Conservation (phyloP, 306 rosid species). For the Chamaecrista fasciculata region DNA sequence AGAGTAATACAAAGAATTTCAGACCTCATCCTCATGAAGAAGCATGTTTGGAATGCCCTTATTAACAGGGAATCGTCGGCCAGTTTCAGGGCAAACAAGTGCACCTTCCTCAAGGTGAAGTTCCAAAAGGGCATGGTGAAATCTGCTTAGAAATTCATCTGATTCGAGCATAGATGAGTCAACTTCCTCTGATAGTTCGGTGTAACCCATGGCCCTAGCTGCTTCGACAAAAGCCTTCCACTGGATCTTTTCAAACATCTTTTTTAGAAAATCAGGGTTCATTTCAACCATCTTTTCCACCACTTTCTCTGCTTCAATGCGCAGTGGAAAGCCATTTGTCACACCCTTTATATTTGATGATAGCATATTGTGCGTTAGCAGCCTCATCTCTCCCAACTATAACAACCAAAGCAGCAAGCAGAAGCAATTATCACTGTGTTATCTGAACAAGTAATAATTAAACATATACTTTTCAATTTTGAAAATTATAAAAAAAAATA, state of each 20-base stretch:
- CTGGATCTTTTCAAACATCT: conserved; percentile 76
- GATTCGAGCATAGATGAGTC: conserved; percentile 68
- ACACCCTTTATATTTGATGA: conserved; percentile 88
- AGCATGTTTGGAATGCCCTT: conserved; percentile 95
- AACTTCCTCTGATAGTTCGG: conserved; percentile 73
- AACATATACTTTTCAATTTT: too few relatives aligned
- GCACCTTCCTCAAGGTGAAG: conserved; percentile 92
- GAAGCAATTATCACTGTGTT: neutral
- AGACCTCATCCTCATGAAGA: conserved; percentile 93
- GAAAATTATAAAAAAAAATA: too few relatives aligned
- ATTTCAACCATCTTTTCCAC: conserved; percentile 69
- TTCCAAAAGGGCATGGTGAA: conserved; percentile 90
- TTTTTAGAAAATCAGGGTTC: conserved; percentile 58
- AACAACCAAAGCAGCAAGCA: neutral
- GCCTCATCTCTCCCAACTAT: conserved; percentile 52
- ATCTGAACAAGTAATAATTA: too few relatives aligned
- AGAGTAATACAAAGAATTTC: conserved; percentile 20
- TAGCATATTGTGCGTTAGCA: conserved; percentile 88
- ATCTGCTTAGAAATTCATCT: conserved; percentile 62
- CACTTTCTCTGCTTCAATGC: conserved; percentile 70
- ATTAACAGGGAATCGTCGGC: conserved; percentile 65
- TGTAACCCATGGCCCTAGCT: conserved; percentile 59
- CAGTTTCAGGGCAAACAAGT: conserved; percentile 81
- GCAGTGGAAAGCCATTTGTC: conserved; percentile 71
- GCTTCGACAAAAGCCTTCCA: conserved; percentile 74